A percentile compares a stretch with the other conserved stretches of the same genome.
phyloP scores from a whole-genome alignment of 2,329 filamentous ascomycete genomes.

The Apiospora koreana region DNA sequence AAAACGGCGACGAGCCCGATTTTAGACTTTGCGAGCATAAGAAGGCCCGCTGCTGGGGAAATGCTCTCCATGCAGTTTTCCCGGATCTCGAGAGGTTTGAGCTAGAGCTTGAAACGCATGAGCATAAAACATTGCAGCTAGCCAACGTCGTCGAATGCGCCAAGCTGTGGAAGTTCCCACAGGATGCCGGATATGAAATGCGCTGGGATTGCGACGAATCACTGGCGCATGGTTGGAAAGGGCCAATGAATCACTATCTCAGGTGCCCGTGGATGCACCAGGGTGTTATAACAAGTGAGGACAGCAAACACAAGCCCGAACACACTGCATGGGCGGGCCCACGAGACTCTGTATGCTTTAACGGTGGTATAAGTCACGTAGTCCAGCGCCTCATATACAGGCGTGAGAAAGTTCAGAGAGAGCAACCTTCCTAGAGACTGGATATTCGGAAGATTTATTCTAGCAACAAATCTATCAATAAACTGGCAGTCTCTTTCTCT shows the following conservation, averaged over 20 bases:
- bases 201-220: slow-evolving; percentile 25
- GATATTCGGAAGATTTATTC: neutral
- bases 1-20: slow-evolving; percentile 23
- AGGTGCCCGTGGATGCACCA: neutral
- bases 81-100: slow-evolving; percentile 27
- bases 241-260: neutral
- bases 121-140: slow-evolving; percentile 24
- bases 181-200: slow-evolving; percentile 21
- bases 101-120: slow-evolving; percentile 28
- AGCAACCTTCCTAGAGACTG: neutral
- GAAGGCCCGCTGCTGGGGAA: slow-evolving; percentile 27
- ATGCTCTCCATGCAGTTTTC: slow-evolving; percentile 26
- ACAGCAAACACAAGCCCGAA: neutral
- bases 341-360: neutral
- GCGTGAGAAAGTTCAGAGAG: neutral
- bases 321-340: neutral
- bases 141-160: slow-evolving; percentile 26
- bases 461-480: neutral
- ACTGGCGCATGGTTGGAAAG: neutral
- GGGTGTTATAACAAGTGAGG: neutral
- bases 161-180: slow-evolving; percentile 29
- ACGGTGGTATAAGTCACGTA: neutral
- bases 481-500: neutral
- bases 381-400: neutral
- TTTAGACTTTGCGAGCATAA: slow-evolving; percentile 27